A percentile compares a stretch with the other conserved stretches of the same genome.
phyloP scores from a whole-genome alignment of 108 stramenopile genomes.

The Skeletonema tropicum region DNA sequence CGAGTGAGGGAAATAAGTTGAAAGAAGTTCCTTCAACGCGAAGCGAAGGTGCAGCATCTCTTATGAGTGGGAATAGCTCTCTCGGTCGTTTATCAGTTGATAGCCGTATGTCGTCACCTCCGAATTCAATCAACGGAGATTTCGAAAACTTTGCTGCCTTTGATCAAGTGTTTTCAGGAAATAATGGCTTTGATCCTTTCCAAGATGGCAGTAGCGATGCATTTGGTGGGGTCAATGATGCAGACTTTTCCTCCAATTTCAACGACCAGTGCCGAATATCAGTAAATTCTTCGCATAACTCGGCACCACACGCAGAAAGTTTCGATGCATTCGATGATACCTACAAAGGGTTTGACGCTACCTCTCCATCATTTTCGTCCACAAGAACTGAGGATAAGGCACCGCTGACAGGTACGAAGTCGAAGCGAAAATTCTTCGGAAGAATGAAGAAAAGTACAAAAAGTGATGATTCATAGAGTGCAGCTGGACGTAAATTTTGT shows the following conservation, averaged over 20 bases:
- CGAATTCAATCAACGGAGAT: background rate
- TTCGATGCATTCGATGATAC: background rate
- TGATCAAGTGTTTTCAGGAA: slow-evolving; percentile 27
- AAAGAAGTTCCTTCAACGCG: slow-evolving; percentile 29
- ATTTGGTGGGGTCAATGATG: background rate
- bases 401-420: background rate
- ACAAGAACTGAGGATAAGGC: background rate
- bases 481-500: background rate
- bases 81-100: slow-evolving; percentile 3
- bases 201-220: background rate
- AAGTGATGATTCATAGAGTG: background rate
- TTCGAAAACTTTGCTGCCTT: slow-evolving; percentile 37
- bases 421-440: background rate
- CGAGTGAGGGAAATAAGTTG: slow-evolving; percentile 25
- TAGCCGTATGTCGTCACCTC: slow-evolving; percentile 5
- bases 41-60: slow-evolving; percentile 8
- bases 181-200: slow-evolving; percentile 38
- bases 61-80: slow-evolving; percentile 1
- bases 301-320: background rate
- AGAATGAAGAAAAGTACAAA: background rate
- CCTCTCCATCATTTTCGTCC: background rate
- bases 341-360: background rate
- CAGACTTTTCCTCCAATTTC: slow-evolving; percentile 14
- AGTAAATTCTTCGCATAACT: slow-evolving; percentile 4
- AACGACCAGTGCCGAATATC: slow-evolving; percentile 24